These are phyloP conservation scores for Pyrus pyrifolia DNA, from an alignment of 306 rosid genomes.

Conservation along the genomic window DNA sequence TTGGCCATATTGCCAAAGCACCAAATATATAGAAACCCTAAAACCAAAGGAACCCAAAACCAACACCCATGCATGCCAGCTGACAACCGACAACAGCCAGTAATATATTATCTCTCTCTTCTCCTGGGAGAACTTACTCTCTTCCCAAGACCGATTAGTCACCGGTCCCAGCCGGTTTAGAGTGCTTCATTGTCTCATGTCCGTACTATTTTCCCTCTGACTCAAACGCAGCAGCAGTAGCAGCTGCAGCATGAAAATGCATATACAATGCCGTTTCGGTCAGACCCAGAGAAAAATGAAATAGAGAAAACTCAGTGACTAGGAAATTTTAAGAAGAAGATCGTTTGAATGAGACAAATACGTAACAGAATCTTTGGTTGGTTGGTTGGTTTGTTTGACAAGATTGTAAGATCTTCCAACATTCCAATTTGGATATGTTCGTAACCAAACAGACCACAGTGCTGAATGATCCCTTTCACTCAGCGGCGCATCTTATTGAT, in stretches of 20 bases:
- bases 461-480: slow-evolving; percentile 9
- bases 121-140: not conserved
- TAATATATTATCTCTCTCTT: not conserved
- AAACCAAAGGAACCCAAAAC: not conserved
- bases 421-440: slow-evolving; percentile 37
- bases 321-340: no score
- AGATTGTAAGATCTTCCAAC: slow-evolving; percentile 31
- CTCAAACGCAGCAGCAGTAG: not conserved
- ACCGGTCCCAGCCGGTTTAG: slow-evolving; percentile 54
- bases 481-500: slow-evolving; percentile 10
- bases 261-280: not conserved
- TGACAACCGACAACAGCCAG: slow-evolving; percentile 46
- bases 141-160: slow-evolving; percentile 36
- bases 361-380: not conserved
- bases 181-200: slow-evolving; percentile 12
- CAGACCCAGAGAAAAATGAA: no score
- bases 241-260: not conserved
- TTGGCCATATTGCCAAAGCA: slow-evolving; percentile 30
- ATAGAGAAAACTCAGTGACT: no score
- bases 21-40: not conserved
- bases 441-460: not conserved
- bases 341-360: no score
- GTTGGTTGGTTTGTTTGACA: slow-evolving; percentile 6
- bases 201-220: slow-evolving; percentile 29
- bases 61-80: not conserved